phyloP scores from a whole-genome alignment of 1,284 basidiomycete genomes.

The Takashimella koratensis region DNA sequence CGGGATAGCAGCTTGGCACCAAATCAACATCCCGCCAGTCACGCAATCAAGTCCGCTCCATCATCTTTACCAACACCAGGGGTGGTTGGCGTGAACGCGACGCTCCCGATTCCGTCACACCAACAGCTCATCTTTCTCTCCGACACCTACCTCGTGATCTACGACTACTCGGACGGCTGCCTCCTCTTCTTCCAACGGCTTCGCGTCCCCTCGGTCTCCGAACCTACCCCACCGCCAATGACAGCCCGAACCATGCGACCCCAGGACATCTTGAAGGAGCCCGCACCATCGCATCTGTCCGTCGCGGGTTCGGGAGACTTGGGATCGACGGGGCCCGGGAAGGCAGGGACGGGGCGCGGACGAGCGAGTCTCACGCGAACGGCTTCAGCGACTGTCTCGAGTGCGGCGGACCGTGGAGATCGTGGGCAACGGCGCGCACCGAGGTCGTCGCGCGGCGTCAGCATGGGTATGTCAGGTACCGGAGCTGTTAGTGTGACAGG shows the following conservation, averaged over 20 bases:
- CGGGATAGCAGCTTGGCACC: constrained; percentile 8
- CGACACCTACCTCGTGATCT: constrained; percentile 30
- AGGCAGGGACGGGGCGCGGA: neutral
- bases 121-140: constrained; percentile 23
- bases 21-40: constrained; percentile 26
- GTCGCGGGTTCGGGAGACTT: neutral
- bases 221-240: constrained; percentile 5
- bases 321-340: neutral
- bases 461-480: neutral
- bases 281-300: neutral
- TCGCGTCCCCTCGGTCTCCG: constrained; percentile 5
- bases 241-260: constrained; percentile 21
- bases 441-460: constrained; percentile 25
- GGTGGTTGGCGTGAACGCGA: neutral
- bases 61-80: neutral
- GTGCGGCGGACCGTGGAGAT: constrained; percentile 30
- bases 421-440: constrained; percentile 29
- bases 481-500: constrained; percentile 2
- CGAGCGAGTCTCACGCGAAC: neutral
- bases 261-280: constrained; percentile 25
- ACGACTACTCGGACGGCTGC: constrained; percentile 24
- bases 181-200: constrained; percentile 37
- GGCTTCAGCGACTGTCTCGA: constrained; percentile 7
- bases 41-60: constrained; percentile 13
- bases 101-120: neutral